Evolutionary conservation across 805 yeast genomes (phyloP).

Genomic region (Candida mattraensis): DNA sequence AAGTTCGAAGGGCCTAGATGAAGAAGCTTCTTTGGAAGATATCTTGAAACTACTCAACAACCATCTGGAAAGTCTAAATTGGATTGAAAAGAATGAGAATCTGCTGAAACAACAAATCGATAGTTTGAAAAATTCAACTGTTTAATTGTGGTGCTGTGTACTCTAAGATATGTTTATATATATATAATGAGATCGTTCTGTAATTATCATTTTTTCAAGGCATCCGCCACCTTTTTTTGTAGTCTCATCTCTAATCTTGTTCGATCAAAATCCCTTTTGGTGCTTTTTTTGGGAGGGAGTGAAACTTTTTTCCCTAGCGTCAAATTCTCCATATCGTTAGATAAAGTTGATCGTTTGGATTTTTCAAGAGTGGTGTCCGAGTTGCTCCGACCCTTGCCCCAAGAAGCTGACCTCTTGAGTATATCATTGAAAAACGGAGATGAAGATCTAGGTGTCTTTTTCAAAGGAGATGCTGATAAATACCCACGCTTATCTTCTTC

Average conservation of each 20-base stretch:
- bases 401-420: slow-evolving; percentile 15
- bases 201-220: slow-evolving; percentile 33
- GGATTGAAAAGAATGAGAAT: slow-evolving; percentile 75
- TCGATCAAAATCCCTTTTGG: slow-evolving; percentile 42
- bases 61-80: slow-evolving; percentile 86
- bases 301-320: background rate
- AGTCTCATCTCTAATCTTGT: slow-evolving; percentile 48
- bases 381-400: too few species aligned
- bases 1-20: slow-evolving; percentile 24
- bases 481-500: slow-evolving; percentile 19
- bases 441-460: slow-evolving; percentile 6
- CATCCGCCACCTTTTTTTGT: slow-evolving; percentile 43
- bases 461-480: slow-evolving; percentile 17
- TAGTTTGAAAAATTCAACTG: slow-evolving; percentile 26
- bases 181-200: too few species aligned
- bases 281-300: background rate
- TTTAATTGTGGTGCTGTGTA: too few species aligned
- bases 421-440: slow-evolving; percentile 14
- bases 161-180: slow-evolving; percentile 1
- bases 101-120: slow-evolving; percentile 66
- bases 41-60: slow-evolving; percentile 80
- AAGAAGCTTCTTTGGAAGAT: slow-evolving; percentile 51
- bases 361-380: slow-evolving; percentile 3
- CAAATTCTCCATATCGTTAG: too few species aligned
- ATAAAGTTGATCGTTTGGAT: too few species aligned